A percentile compares a stretch with the other conserved stretches of the same genome.
phyloP scores from a whole-genome alignment of 306 rosid genomes.

The Prunus mira region DNA sequence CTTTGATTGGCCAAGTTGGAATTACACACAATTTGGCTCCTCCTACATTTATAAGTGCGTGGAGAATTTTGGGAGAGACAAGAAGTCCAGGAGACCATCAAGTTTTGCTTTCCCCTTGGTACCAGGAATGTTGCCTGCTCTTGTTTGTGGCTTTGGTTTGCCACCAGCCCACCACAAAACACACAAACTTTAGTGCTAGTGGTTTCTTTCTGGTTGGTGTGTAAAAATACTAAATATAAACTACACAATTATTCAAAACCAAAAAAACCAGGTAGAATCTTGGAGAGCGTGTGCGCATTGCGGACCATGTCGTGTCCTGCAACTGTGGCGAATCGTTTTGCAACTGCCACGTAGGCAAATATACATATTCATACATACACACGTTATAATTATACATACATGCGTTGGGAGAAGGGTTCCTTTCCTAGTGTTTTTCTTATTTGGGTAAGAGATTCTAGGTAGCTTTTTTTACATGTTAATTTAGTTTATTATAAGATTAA shows the following conservation, averaged over 20 bases:
- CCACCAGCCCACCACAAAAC: conserved; percentile 8
- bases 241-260: neutral
- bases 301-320: conserved; percentile 27
- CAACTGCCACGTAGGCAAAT: neutral
- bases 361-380: too few species aligned
- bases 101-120: conserved; percentile 11
- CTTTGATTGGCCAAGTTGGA: conserved; percentile 7
- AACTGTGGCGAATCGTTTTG: conserved; percentile 37
- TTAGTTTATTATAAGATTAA: neutral
- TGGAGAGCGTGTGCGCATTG: conserved; percentile 19
- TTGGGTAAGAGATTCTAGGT: conserved; percentile 18
- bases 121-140: conserved; percentile 26
- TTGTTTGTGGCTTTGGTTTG: conserved; percentile 8
- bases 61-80: conserved; percentile 5
- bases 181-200: neutral
- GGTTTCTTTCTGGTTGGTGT: too few species aligned
- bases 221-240: neutral
- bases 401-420: conserved; percentile 15
- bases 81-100: conserved; percentile 13
- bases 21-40: neutral
- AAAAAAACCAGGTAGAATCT: neutral
- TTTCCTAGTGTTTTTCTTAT: conserved; percentile 5
- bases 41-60: neutral
- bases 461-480: conserved; percentile 6
- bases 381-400: neutral